These are phyloP conservation scores for Teratosphaeria destructans DNA, from an alignment of 2,329 filamentous ascomycete species.

Conservation along the genomic window DNA sequence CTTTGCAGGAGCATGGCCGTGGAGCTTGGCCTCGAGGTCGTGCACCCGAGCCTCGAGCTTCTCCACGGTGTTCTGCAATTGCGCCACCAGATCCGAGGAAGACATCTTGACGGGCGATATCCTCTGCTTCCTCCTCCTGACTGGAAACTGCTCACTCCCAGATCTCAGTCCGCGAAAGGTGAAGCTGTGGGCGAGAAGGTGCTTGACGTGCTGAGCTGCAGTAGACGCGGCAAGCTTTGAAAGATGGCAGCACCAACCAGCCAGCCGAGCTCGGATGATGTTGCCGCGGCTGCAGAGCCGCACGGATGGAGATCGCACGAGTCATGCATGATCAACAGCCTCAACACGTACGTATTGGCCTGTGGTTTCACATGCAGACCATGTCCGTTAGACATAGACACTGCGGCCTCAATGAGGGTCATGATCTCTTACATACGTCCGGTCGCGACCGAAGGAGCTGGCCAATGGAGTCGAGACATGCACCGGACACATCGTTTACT, in stretches of 20 bases:
- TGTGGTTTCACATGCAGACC: not conserved
- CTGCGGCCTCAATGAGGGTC: no score
- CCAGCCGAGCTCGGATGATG: not conserved
- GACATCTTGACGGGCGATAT: conserved; percentile 2
- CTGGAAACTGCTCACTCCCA: not conserved
- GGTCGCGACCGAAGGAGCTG: not conserved
- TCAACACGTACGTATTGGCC: not conserved
- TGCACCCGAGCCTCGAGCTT: conserved; percentile 78
- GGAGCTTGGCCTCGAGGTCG: conserved; percentile 67
- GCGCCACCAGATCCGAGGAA: conserved; percentile 51
- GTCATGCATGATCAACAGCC: not conserved
- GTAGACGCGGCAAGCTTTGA: not conserved
- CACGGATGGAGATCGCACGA: not conserved
- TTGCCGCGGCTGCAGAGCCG: not conserved
- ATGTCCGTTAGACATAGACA: no score
- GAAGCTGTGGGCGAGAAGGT: not conserved
- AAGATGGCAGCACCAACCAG: not conserved
- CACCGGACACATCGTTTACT: not conserved
- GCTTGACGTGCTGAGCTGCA: not conserved
- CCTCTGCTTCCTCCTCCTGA: not conserved
- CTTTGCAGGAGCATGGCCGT: conserved; percentile 20
- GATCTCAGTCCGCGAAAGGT: not conserved
- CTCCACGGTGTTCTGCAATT: conserved; percentile 73
- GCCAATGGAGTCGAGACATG: not conserved
- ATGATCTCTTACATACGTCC: not conserved